Conservation (phyloP, 441 rosid species). For the Arabidopsis hybrid region DNA sequence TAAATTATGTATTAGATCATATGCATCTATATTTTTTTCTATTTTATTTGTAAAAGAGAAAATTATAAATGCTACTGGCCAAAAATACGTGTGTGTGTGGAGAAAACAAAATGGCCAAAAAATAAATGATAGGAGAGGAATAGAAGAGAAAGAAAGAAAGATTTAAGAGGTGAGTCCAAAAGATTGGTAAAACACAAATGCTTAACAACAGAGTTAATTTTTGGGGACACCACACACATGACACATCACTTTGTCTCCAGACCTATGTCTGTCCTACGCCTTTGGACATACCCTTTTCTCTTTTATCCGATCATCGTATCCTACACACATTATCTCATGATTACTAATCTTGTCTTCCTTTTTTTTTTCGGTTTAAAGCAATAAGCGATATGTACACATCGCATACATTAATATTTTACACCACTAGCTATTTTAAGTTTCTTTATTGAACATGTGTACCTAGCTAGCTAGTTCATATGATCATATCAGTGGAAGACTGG, state of each 20-base stretch:
- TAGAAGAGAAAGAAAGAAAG: constrained; percentile 1
- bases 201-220: constrained; percentile 25
- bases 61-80: too few relatives aligned
- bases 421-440: too few relatives aligned
- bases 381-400: too few relatives aligned
- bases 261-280: constrained; percentile 24
- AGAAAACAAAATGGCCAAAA: constrained; percentile 11
- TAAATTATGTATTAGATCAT: too few relatives aligned
- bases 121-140: not conserved
- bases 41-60: too few relatives aligned
- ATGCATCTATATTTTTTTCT: too few relatives aligned
- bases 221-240: constrained; percentile 19
- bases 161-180: constrained; percentile 22
- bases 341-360: not conserved
- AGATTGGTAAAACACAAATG: constrained; percentile 36
- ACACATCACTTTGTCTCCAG: constrained; percentile 31
- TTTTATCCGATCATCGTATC: not conserved
- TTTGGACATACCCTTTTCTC: constrained; percentile 32
- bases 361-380: not conserved
- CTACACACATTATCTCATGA: not conserved
- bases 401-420: too few relatives aligned
- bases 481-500: not conserved
- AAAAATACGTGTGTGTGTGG: not conserved
- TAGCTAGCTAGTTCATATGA: not conserved
- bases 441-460: not conserved